Percentiles rank a stretch among this genome's conserved stretches.
Evolutionary conservation across 176 grass and related monocot genomes (phyloP).

Genomic region (barley (Hordeum vulgare)): DNA sequence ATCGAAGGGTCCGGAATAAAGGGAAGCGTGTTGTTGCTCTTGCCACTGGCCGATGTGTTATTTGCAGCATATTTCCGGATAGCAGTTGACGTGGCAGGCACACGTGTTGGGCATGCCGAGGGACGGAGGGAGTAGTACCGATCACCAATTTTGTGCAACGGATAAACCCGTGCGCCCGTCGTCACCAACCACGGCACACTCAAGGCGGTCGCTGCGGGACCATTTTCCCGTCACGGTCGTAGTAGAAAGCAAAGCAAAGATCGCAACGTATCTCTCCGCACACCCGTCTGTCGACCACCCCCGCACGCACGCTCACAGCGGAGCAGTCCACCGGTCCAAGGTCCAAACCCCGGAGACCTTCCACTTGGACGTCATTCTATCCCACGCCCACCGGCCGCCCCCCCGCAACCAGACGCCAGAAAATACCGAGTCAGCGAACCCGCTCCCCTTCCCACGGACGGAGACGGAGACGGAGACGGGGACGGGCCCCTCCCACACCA

Average conservation of each 20-base stretch:
- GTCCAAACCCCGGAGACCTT: background rate
- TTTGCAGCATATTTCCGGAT: too few relatives aligned
- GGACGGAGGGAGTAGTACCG: background rate
- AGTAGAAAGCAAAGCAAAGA: background rate
- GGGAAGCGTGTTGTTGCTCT: background rate
- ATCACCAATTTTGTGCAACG: background rate
- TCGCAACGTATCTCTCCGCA: conserved; percentile 1
- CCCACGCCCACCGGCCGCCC: conserved; percentile 6
- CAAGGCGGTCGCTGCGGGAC: background rate
- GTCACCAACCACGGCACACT: background rate
- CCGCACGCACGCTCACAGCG: conserved; percentile 1
- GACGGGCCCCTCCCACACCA: background rate
- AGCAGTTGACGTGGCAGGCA: background rate
- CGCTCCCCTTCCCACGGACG: background rate
- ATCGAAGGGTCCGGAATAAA: background rate
- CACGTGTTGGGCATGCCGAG: background rate
- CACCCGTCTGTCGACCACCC: conserved; percentile 11
- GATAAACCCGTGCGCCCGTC: background rate
- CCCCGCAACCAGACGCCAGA: background rate
- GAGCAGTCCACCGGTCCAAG: background rate
- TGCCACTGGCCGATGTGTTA: background rate
- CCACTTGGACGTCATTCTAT: conserved; percentile 19
- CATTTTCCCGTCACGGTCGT: background rate
- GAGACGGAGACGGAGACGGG: too few relatives aligned
- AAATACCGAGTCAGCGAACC: conserved; percentile 15